These are phyloP conservation scores for Neurospora discreta DNA, from an alignment of 495 filamentous ascomycete species.

Conservation along the genomic window DNA sequence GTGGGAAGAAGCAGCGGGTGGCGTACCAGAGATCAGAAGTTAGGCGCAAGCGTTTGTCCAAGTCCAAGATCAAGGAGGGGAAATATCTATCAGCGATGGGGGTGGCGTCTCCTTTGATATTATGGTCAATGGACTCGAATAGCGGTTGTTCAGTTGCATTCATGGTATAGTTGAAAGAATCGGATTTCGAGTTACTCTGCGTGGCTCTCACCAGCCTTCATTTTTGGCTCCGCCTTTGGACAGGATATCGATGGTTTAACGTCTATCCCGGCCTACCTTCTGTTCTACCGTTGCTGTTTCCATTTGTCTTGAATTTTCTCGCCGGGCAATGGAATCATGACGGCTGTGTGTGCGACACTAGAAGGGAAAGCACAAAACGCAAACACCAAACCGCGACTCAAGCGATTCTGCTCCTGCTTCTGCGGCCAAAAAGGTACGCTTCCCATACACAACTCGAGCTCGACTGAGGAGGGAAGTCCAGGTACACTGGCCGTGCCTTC, in stretches of 20 bases:
- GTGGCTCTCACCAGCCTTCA: neutral
- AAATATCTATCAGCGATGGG: neutral
- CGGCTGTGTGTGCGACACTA: neutral
- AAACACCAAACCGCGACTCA: neutral
- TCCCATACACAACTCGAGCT: neutral
- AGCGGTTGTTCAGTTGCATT: neutral
- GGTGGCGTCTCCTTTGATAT: neutral
- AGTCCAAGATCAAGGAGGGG: neutral
- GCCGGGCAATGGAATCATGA: neutral
- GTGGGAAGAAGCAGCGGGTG: constrained; percentile 18
- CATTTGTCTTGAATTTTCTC: neutral
- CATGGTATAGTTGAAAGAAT: neutral
- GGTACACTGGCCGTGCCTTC: neutral
- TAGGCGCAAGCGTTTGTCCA: neutral
- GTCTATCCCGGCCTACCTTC: neutral
- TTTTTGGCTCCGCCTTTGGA: neutral
- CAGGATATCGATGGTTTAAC: neutral
- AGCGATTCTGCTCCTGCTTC: neutral
- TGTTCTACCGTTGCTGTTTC: neutral
- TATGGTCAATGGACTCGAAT: neutral
- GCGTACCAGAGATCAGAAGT: neutral
- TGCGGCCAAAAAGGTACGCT: neutral
- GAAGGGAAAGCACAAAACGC: neutral
- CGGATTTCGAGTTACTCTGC: neutral
- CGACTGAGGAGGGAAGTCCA: neutral